phyloP scores from a whole-genome alignment of 306 rosid species.

The Carpinus fangiana region DNA sequence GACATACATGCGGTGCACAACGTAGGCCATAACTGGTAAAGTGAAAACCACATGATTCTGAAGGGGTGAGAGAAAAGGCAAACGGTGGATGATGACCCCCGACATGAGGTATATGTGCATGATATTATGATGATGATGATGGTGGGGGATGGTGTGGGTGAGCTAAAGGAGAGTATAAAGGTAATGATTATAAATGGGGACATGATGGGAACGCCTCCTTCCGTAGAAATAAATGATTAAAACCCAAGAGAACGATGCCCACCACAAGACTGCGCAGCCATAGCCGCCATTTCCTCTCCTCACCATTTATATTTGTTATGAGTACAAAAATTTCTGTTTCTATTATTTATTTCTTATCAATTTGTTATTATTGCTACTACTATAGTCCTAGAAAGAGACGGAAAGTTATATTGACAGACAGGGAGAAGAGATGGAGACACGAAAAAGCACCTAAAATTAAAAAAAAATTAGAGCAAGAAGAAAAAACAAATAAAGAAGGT shows the following conservation, averaged over 20 bases:
- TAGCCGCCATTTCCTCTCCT: conserved; percentile 65
- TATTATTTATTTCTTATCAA: neutral
- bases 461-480: neutral
- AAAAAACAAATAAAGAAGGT: neutral
- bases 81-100: neutral
- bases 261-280: conserved; percentile 64
- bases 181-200: conserved; percentile 55
- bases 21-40: too few species aligned
- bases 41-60: neutral
- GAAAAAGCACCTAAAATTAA: conserved; percentile 3
- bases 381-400: neutral
- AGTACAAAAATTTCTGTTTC: neutral
- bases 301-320: neutral
- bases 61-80: neutral
- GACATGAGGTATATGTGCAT: neutral
- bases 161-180: conserved; percentile 7
- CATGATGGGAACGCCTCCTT: conserved; percentile 45
- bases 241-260: neutral
- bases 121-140: conserved; percentile 16
- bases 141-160: neutral
- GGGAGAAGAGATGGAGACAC: conserved; percentile 22
- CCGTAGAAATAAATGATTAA: conserved; percentile 31
- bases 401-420: conserved; percentile 5
- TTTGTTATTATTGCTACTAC: neutral
- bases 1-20: neutral